Conservation (phyloP, 140 eudicot genomes). For the Senecio squalidus region DNA sequence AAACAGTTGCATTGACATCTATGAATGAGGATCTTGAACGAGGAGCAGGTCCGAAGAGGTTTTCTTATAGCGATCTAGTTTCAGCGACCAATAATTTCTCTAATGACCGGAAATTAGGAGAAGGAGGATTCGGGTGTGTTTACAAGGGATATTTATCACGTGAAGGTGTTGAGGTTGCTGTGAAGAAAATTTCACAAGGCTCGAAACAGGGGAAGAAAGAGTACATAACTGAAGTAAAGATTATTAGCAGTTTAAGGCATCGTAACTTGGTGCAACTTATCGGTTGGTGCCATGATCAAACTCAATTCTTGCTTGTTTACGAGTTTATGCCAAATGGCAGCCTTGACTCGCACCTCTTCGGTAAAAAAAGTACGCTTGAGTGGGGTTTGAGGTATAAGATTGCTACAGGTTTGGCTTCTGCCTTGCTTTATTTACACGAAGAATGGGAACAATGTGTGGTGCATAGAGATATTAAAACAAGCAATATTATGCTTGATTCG, state of each 20-base stretch:
- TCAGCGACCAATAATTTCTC: conserved; percentile 53
- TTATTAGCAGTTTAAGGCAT: conserved; percentile 51
- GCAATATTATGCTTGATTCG: conserved; percentile 64
- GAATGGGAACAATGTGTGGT: conserved; percentile 64
- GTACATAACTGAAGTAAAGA: conserved; percentile 46
- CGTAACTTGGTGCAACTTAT: conserved; percentile 48
- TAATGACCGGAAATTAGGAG: conserved; percentile 41
- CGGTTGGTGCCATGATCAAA: conserved; percentile 57
- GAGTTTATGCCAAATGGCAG: conserved; percentile 64
- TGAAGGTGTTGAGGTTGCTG: conserved; percentile 35
- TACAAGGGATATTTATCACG: conserved; percentile 41
- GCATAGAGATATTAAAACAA: conserved; percentile 61
- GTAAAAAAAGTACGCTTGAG: conserved; percentile 19
- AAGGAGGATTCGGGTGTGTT: conserved; percentile 71
- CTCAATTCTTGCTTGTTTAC: conserved; percentile 49
- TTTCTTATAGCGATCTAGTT: conserved; percentile 41
- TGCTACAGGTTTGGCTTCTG: conserved; percentile 49
- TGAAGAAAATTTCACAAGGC: conserved; percentile 52
- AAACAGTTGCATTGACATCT: conserved; percentile 17
- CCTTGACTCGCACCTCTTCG: conserved; percentile 48
- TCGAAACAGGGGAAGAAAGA: conserved; percentile 57
- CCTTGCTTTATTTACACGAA: conserved; percentile 54
- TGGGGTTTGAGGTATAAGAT: conserved; percentile 46
- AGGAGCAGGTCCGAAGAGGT: conserved; percentile 48
- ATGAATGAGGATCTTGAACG: conserved; percentile 42